Base-by-base conservation (phyloP, 352 stramenopile genomes). In the Phytophthora chlamydospora region DNA sequence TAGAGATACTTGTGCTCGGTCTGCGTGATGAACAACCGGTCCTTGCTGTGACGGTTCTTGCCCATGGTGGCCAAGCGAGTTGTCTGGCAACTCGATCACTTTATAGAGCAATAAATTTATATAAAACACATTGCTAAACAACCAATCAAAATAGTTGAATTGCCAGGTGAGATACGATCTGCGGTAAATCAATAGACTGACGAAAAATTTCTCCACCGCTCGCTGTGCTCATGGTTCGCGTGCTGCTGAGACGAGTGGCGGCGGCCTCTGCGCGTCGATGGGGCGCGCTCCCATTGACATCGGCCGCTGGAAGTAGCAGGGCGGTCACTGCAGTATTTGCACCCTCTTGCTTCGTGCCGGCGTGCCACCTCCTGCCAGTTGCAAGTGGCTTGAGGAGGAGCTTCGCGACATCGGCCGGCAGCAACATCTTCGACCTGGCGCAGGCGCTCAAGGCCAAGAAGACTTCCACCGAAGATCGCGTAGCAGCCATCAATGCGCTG, bases 1-100 rank as follows among this genome's bases (percentile, higher is more conserved):
- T 97, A 98, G 44, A 98, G 80, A 58, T 93, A 90, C 75, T 95
- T 97, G 82, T 96, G 93, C 86, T 97, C 87, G 21, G 85, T 93
- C 67, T 91, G 83, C 33, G 87, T 96, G 72, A 96, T 84, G 69
- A 95, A 97, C 56, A 97, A 62, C 40, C 86, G 78, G 73, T 97
- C 89, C 57, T 97, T 96, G 66, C 78, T 93, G 73, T 97, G 89
- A 35, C 88, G 89, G 56, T 97, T 97, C 83, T 97, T 97, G 65
- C 89, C 88, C 89, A 97, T 96, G 31, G 32, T 21, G 35, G 35
- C 43, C 35, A 35, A 35, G 29, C 43, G 4, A 55, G 11, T 12
- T n/a, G 17, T n/a, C n/a, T 54, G 13, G 24, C 27, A 12, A 7
- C 21, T 24, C n/a, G 44, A 21, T 13, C 21, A 39, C n/a, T 24